Evolutionary conservation across 1,139 yeast species (phyloP).

Genomic region (Candida neerlandica): DNA sequence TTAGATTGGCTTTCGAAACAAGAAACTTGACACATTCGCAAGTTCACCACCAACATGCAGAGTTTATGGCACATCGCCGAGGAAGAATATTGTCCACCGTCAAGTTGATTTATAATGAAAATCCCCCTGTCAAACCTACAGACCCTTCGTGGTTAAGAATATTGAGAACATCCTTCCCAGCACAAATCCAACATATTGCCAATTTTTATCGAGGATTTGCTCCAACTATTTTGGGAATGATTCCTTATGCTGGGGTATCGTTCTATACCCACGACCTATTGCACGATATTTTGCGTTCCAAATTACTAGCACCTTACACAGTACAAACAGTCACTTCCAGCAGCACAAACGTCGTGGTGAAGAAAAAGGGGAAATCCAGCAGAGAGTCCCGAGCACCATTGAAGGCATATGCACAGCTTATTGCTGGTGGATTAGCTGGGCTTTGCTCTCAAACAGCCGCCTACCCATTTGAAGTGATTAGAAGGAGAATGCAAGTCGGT

Average conservation of each 20-base stretch:
- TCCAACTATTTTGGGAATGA: conserved; percentile 93
- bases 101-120: conserved; percentile 59
- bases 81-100: conserved; percentile 63
- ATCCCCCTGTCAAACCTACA: conserved; percentile 47
- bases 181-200: conserved; percentile 44
- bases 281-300: conserved; percentile 80
- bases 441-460: conserved; percentile 95
- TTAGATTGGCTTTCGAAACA: conserved; percentile 88
- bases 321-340: conserved; percentile 32
- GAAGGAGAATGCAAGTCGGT: conserved; percentile 96
- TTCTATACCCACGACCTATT: conserved; percentile 90
- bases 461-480: conserved; percentile 92
- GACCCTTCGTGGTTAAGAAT: conserved; percentile 42
- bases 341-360: conserved; percentile 3
- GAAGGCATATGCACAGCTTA: conserved; percentile 85
- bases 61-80: conserved; percentile 31
- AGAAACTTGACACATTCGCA: conserved; percentile 35
- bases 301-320: conserved; percentile 55
- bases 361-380: conserved; percentile 25
- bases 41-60: conserved; percentile 23
- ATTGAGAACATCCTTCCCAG: conserved; percentile 37
- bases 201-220: conserved; percentile 94
- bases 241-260: conserved; percentile 97
- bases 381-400: conserved; percentile 67
- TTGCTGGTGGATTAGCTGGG: conserved; percentile 96